These are phyloP conservation scores for Penicillium sclerotigenum DNA, from an alignment of 2,329 filamentous ascomycete species.

Conservation along the genomic window DNA sequence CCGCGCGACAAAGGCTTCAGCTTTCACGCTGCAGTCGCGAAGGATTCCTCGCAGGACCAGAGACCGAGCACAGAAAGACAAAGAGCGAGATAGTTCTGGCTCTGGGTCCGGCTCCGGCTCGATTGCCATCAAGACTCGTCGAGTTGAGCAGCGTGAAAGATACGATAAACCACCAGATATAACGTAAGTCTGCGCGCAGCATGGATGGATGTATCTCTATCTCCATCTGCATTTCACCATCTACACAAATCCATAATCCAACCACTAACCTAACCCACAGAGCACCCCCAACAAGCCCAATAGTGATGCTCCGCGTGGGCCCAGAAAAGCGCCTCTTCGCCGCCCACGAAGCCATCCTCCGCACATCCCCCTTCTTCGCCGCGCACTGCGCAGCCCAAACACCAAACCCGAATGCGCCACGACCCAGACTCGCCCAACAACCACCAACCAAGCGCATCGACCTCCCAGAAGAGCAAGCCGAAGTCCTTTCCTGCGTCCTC, in stretches of 20 bases:
- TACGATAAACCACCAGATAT: conserved; percentile 34
- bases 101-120: conserved; percentile 10
- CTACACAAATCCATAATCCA: neutral
- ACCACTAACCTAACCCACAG: neutral
- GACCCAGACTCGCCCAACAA: conserved; percentile 9
- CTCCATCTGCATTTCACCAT: neutral
- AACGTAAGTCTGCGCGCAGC: conserved; percentile 30
- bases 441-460: conserved; percentile 65
- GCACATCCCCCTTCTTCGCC: conserved; percentile 74
- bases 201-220: neutral
- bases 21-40: conserved; percentile 21
- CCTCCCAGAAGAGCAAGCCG: conserved; percentile 80
- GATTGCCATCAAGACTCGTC: conserved; percentile 21
- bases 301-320: conserved; percentile 79
- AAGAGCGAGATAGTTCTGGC: neutral
- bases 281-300: conserved; percentile 64
- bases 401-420: conserved; percentile 21
- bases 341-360: conserved; percentile 82
- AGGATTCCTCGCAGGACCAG: conserved; percentile 27
- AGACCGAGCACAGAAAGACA: neutral
- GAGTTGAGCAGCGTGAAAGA: conserved; percentile 28
- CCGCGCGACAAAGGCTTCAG: conserved; percentile 40
- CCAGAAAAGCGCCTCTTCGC: conserved; percentile 82
- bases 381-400: conserved; percentile 57
- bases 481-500: conserved; percentile 84